Base-by-base conservation (phyloP, 2,329 filamentous ascomycete species). In the Microcyclospora pomicola region DNA sequence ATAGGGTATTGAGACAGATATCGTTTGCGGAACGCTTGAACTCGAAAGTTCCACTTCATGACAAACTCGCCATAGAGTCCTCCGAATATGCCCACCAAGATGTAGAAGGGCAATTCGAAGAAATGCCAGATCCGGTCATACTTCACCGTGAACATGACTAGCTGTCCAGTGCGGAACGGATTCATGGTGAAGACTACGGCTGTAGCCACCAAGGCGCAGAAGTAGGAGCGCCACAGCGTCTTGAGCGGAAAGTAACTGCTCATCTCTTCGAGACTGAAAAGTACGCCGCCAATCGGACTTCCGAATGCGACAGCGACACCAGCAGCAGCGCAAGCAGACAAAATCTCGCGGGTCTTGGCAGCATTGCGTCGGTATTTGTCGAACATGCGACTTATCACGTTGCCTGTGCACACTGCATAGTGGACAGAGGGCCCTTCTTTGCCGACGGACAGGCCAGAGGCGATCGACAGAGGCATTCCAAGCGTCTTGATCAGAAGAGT, bases 391-490 rank as follows among this genome's bases (percentile, higher is more conserved):
- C 86, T 94, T 42, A 98, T 91, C 46, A 98, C 88, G 59, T 94
- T 96, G 41, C 91, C 91, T 0, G 87, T 94, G 54, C 91, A 96
- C 6, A 96, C 91, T 3, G 91, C 91, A 56, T 96, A 98, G 60
- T 98, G 91, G n/a, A 98, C 91, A 60, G 87, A 95, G 0, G 91
- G 91, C 0, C 91, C 91, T 64, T 98, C 91, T 56, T 98, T 98
- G 38, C 91, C 91, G 10, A 98, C 86, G 0, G 86, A 94, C 15
- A 98, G 66, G 2, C 91, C 91, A 1, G 87, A 95, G 10, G 82
- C 87, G 57, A 98, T 98, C 32, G 88, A 83, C 33, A 98, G 67
- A 1, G 91, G 91, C 34, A 98, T 67, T 15, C 82, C 83, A 39
- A 96, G 75, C 0, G 86, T 93, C 64, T 98, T 98, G 64, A 98